Percentiles rank a stretch among this genome's conserved stretches.
phyloP scores from a whole-genome alignment of 768 basidiomycete genomes.

The Mycena rebaudengoi region DNA sequence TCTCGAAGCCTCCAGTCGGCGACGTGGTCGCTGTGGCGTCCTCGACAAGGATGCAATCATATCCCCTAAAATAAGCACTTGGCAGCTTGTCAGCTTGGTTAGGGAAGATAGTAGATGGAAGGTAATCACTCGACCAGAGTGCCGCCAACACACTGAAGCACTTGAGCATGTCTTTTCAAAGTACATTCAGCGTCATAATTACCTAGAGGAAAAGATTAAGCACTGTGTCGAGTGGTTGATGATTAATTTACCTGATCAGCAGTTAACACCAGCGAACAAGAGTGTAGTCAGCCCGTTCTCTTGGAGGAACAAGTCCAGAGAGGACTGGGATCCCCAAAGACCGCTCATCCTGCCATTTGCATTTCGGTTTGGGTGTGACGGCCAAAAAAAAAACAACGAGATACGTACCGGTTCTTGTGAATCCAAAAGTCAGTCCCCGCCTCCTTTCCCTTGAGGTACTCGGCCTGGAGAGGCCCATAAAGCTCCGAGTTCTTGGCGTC shows the following conservation, averaged over 20 bases:
- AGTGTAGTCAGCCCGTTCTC: constrained; percentile 70
- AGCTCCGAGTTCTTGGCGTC: constrained; percentile 64
- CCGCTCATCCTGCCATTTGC: constrained; percentile 61
- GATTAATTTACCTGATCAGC: constrained; percentile 69
- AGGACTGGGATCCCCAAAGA: constrained; percentile 70
- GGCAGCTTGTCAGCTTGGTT: too few species aligned
- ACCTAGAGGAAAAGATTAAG: background rate
- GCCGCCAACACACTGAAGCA: constrained; percentile 65
- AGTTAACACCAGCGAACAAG: constrained; percentile 72
- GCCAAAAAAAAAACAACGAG: background rate
- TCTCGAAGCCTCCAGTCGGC: constrained; percentile 63
- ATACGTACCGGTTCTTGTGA: constrained; percentile 68
- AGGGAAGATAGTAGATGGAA: too few species aligned
- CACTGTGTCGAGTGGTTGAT: too few species aligned
- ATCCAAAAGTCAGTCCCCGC: constrained; percentile 75
- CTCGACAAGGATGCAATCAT: constrained; percentile 65
- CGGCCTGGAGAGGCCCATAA: constrained; percentile 68
- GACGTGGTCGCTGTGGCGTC: constrained; percentile 73
- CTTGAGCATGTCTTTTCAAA: background rate
- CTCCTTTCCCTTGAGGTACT: constrained; percentile 59
- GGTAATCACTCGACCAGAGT: constrained; percentile 72
- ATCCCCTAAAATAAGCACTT: constrained; percentile 70
- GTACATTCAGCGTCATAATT: background rate
- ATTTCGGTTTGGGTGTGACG: background rate
- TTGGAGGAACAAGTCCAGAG: constrained; percentile 67